Conservation (phyloP, 176 grass and related monocot species). For the Coix lacrymajobi region DNA sequence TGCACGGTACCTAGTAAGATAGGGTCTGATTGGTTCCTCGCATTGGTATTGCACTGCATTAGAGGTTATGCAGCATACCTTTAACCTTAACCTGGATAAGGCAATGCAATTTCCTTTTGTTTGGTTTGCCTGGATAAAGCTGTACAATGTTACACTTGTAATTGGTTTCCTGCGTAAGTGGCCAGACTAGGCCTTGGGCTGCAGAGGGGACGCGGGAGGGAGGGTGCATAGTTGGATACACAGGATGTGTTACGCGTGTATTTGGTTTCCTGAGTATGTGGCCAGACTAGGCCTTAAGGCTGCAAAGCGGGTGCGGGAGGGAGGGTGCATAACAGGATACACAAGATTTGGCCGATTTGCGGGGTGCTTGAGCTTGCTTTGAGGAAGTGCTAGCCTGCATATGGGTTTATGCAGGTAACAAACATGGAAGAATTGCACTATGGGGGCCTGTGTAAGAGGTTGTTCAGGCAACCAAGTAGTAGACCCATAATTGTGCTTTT, state of each 20-base stretch:
- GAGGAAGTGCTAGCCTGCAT: background rate
- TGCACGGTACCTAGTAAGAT: background rate
- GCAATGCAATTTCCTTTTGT: background rate
- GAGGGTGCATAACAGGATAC: background rate
- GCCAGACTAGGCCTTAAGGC: too few species aligned
- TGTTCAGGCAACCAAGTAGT: background rate
- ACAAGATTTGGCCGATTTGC: background rate
- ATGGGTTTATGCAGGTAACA: background rate
- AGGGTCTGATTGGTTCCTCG: background rate
- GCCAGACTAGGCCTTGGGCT: background rate
- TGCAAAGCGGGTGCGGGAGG: too few species aligned
- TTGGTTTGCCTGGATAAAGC: background rate
- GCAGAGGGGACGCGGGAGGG: background rate
- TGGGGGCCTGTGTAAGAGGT: background rate
- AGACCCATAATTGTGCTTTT: background rate
- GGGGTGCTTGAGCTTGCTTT: background rate
- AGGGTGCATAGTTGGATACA: background rate
- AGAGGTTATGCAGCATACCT: background rate
- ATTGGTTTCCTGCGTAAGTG: background rate
- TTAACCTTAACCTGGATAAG: background rate
- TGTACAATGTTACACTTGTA: background rate
- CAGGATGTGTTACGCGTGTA: too few species aligned
- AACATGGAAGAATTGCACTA: background rate
- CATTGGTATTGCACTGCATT: background rate
- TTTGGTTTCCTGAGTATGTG: too few species aligned